Evolutionary conservation across 495 filamentous ascomycete species (phyloP), one percentile per base, ranked within the genome.

Genomic region (Aspergillus bertholletiae): DNA sequence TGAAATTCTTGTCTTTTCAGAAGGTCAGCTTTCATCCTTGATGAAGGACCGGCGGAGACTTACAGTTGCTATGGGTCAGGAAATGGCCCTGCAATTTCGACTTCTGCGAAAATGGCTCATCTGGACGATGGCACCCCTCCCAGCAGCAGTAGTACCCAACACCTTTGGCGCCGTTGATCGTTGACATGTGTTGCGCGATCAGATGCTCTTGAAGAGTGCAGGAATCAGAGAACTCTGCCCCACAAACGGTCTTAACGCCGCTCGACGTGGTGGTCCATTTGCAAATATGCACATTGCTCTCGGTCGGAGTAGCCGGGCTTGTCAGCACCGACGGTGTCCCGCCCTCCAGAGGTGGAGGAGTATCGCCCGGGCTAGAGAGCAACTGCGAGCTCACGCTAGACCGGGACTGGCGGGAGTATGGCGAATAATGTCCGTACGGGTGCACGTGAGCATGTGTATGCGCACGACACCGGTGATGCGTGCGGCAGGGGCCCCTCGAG

Each of bases 41-140:
- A 49, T n/a, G n/a, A 37, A 24, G 20, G 26, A 17, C 20, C 17
- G 5, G 8, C n/a, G 41, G 3, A 17, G 27, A 46, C 72, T 46
- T 64, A 77, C 74, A 74, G 46, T 78, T 78, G 51, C 75, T 78
- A 54, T 78, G 75, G 2, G 73, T 78, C 22, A 78, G 53, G 44
- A 75, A 78, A 49, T 78, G 75, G 5, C 75, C 75, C 43, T 78
- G 75, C n/a, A 78, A 67, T 45, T 78, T 78, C 1, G 75, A 78
- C 53, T 78, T 78, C 47, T 78, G 75, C 39, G 75, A 78, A 43
- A 78, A 78, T 3, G 75, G 73, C 49, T 78, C 73, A 35, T 73
- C 61, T 2, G 75, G 75, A 0, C 75, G 75, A 49, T 72, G 68
- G 27, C 75, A 78, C 9, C 74, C 75, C 47, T 71, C 66, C 75